Base-by-base conservation (phyloP, 2,329 filamentous ascomycete species). In the Talaromyces sp. region DNA sequence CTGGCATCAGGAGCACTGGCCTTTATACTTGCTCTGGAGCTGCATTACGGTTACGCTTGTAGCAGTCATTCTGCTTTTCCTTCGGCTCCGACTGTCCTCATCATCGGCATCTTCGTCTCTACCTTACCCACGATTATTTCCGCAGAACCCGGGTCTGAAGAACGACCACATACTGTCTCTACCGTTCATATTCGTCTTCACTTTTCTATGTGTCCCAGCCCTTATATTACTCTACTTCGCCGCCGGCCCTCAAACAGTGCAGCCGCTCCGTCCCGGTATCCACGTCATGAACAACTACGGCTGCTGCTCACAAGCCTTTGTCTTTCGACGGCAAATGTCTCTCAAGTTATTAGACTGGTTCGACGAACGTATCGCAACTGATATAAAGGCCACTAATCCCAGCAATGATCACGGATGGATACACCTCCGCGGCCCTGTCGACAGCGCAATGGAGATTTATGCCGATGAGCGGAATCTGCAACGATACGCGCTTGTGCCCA, bases 1-100 rank as follows among this genome's bases (percentile, higher is more conserved):
- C 61, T 82, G 80, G 80, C 81, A 82, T 61, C 72, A 72, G 7
- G 79, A 82, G 67, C 69, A 78, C 45, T 81, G 78, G 79, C 67
- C 61, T 0, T 72, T 64, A 3, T 80, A 81, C 61, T 65, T 80
- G 3, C 70, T 73, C 47, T 75, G 70, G 65, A 80, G 78, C 1
- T 29, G 77, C 4, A 25, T 72, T 29, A 58, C 61, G 2, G 63
- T 68, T 45, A 45, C 63, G 1, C 13, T 43, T 5, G 34, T 34
- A 1, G 31, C 19, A 17, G 22, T 19, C 7, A 43, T 29, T 19
- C 31, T 34, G 19, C 31, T 58, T 15, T 58, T 25, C 10, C 15
- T 19, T 65, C 7, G 19, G 70, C 22, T 64, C 54, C n/a, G 51
- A 62, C 19, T 34, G 67, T 10, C 66, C 70, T 11, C 53, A 15